Conservation (phyloP, 306 rosid species). For the Vigna nakashimae region DNA sequence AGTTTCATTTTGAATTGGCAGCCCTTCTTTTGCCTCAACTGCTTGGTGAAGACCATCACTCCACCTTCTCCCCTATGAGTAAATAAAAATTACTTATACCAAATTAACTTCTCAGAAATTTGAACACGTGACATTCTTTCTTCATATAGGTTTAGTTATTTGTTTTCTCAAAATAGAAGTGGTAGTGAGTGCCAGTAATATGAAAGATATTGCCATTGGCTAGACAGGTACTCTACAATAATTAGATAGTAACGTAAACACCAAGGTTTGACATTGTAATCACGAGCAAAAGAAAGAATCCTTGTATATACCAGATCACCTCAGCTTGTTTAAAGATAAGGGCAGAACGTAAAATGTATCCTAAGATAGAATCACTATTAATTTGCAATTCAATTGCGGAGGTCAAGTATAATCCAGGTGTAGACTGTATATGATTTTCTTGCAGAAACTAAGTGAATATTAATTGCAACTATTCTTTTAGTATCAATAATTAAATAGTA, state of each 20-base stretch:
- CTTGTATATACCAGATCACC: neutral
- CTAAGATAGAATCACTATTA: conserved; percentile 21
- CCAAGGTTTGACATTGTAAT: conserved; percentile 36
- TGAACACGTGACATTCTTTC: conserved; percentile 21
- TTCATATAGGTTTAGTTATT: conserved; percentile 18
- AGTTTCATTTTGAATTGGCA: conserved; percentile 97
- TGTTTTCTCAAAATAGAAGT: neutral
- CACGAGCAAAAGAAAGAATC: conserved; percentile 8
- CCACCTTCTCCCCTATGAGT: conserved; percentile 94
- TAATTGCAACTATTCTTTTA: neutral
- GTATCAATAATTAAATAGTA: conserved; percentile 24
- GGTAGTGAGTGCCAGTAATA: conserved; percentile 7
- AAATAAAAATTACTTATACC: conserved; percentile 33
- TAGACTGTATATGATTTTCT: neutral
- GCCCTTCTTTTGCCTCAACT: conserved; percentile 97
- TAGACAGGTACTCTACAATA: conserved; percentile 13
- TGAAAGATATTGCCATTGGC: conserved; percentile 17
- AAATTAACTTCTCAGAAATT: conserved; percentile 39
- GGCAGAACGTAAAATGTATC: conserved; percentile 23
- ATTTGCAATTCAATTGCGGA: conserved; percentile 25
- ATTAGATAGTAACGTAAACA: conserved; percentile 16
- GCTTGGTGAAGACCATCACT: conserved; percentile 99
- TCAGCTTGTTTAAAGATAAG: conserved; percentile 1
- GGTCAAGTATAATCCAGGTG: conserved; percentile 27
- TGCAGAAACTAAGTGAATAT: conserved; percentile 10